Percentiles rank a stretch among this genome's conserved stretches.
These are phyloP conservation scores for Spergularia bocconei DNA, from an alignment of 148 eudicot species.

Conservation along the genomic window DNA sequence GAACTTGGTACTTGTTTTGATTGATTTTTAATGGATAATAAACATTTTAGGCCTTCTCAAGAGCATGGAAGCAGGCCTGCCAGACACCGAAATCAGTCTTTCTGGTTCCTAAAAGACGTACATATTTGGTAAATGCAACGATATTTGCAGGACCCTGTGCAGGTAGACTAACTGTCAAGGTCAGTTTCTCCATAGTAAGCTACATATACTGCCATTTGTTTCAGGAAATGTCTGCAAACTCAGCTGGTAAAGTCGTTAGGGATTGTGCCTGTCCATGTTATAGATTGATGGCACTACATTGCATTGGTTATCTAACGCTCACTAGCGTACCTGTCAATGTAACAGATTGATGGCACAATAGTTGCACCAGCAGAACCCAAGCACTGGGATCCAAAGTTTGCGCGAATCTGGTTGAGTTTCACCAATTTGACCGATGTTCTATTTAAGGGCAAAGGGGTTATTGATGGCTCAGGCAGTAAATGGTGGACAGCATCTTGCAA, in stretches of 20 bases:
- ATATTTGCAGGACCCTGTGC: slow-evolving; percentile 18
- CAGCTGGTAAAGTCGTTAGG: too few species aligned
- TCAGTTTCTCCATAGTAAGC: background rate
- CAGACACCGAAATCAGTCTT: slow-evolving; percentile 9
- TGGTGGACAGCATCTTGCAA: slow-evolving; percentile 99
- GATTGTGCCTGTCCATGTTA: background rate
- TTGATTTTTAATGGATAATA: background rate
- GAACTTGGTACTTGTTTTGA: too few species aligned
- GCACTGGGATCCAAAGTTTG: slow-evolving; percentile 68
- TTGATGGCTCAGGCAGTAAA: slow-evolving; percentile 96
- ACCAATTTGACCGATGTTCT: slow-evolving; percentile 50
- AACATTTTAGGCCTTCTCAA: slow-evolving; percentile 56
- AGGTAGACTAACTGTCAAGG: slow-evolving; percentile 21
- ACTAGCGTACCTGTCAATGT: background rate
- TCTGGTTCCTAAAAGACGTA: slow-evolving; percentile 12
- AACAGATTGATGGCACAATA: slow-evolving; percentile 84
- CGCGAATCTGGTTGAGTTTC: slow-evolving; percentile 69
- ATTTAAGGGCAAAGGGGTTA: slow-evolving; percentile 85
- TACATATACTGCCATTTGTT: background rate
- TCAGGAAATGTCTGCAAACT: too few species aligned
- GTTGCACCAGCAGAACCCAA: slow-evolving; percentile 86
- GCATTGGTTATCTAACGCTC: background rate
- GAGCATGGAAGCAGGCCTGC: slow-evolving; percentile 16
- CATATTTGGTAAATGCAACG: slow-evolving; percentile 16
- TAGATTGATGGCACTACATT: slow-evolving; percentile 73